Evolutionary conservation across 2,329 filamentous ascomycete species (phyloP).

Genomic region (Beauveria scarabaeidicola): DNA sequence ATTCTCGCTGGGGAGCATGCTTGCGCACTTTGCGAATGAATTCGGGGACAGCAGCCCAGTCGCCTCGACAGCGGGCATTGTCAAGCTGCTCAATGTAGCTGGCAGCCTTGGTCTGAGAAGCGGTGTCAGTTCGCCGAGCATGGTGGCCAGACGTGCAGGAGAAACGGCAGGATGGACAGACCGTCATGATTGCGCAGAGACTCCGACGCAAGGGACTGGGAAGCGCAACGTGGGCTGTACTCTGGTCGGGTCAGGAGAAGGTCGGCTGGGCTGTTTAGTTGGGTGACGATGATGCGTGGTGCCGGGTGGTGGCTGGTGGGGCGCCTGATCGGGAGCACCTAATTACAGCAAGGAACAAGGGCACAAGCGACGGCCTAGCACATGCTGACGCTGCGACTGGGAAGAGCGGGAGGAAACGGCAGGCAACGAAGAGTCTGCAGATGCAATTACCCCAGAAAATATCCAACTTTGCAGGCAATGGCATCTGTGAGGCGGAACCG

Average conservation of each 20-base stretch:
- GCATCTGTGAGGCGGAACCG: constrained; percentile 3
- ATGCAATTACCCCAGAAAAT: neutral
- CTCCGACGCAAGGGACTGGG: neutral
- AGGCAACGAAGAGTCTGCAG: neutral
- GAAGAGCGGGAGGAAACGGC: neutral
- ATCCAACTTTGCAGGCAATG: neutral
- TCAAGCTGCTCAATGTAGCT: constrained; percentile 79
- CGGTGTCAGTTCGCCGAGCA: neutral
- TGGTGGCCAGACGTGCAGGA: neutral
- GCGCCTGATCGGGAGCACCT: constrained; percentile 5
- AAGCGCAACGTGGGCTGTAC: constrained; percentile 6
- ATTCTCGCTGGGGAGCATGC: constrained; percentile 76
- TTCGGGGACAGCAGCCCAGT: constrained; percentile 81
- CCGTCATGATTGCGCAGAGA: constrained; percentile 7
- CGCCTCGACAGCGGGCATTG: constrained; percentile 75
- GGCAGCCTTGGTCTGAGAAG: constrained; percentile 58
- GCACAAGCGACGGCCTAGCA: constrained; percentile 9
- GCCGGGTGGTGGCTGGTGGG: constrained; percentile 2
- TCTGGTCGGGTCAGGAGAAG: constrained; percentile 5
- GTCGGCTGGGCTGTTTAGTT: neutral
- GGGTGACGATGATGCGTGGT: constrained; percentile 4
- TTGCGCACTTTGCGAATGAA: constrained; percentile 89
- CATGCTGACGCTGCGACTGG: neutral
- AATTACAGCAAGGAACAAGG: constrained; percentile 11
- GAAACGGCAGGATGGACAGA: neutral